Evolutionary conservation across 371 early-diverging fungal species (phyloP), one percentile per base, ranked within the genome.

Genomic region (Batrachochytrium dendrobatidis): DNA sequence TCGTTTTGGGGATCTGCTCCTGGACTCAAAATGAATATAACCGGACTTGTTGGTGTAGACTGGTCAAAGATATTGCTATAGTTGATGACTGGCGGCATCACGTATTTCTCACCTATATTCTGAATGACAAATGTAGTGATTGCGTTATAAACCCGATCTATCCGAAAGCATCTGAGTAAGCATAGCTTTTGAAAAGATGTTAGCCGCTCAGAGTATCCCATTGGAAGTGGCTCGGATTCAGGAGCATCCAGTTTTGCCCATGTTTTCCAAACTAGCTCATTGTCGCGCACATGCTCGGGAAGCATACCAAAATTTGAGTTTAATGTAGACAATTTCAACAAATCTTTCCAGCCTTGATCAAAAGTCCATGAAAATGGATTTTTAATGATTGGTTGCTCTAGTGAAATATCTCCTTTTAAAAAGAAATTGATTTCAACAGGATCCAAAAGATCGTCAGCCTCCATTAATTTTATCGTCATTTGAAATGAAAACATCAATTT

Each of bases 401-500:
- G 63, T 3, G 82, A 74, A 6, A 80, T 71, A 56, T 82, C 79
- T 18, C 82, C 82, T 60, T 82, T 82, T 33, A 80, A 63, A 71
- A 82, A 82, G 60, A 80, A 82, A 62, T 82, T 78, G 31, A 82
- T 65, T 64, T 82, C 82, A 6, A 45, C 54, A 12, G 64, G 39
- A 58, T 82, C 78, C 26, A 82, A 70, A 48, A 57, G 61, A 4
- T 73, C 75, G n/a, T 82, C 82, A 1, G 69, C 78, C 56, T 80
- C 81, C 75, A 82, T 65, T 22, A 82, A 62, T 65, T 77, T 80
- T 34, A 82, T 73, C 1, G 76, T 74, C 79, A 82, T 79, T 58
- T 82, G 82, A 61, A 79, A 80, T 22, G 82, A 80, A 58, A 82
- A 82, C 79, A 80, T 80, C 24, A 82, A 71, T 67, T 82, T 82